Percentiles rank a stretch among this genome's conserved stretches.
Evolutionary conservation across 768 basidiomycete genomes (phyloP).

Genomic region (Mycena leptocephala): DNA sequence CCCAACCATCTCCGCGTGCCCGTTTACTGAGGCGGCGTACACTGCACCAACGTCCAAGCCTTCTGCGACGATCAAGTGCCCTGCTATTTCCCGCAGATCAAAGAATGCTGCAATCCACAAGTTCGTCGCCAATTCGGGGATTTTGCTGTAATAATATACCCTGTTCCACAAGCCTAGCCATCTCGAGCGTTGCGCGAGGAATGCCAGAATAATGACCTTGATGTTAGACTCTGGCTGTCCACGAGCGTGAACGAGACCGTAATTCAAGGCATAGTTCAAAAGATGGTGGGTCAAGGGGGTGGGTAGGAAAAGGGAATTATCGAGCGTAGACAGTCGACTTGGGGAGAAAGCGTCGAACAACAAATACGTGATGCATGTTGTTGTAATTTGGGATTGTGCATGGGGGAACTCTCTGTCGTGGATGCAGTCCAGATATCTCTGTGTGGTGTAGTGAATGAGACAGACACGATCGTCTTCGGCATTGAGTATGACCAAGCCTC

Average conservation of each 20-base stretch:
- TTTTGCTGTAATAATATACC: neutral
- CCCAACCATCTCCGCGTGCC: neutral
- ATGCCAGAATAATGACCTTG: neutral
- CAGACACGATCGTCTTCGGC: neutral
- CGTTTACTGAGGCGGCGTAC: neutral
- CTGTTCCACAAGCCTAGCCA: conserved; percentile 2
- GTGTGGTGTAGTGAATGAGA: conserved; percentile 4
- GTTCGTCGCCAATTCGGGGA: neutral
- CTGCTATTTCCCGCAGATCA: neutral
- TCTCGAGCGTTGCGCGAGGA: neutral
- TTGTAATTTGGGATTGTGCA: neutral
- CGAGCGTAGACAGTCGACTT: neutral
- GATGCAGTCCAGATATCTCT: neutral
- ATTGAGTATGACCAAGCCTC: neutral
- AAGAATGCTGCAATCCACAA: conserved; percentile 2
- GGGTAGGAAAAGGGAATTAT: neutral
- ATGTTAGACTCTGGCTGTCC: neutral
- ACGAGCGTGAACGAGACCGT: neutral
- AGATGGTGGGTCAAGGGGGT: neutral
- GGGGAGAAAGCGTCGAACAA: neutral
- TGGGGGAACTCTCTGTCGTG: neutral
- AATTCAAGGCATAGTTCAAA: neutral
- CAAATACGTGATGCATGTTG: conserved; percentile 9
- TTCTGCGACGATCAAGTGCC: neutral
- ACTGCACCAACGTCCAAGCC: neutral